Evolutionary conservation across 2,329 filamentous ascomycete species (phyloP), one percentile per base, ranked within the genome.

Genomic region (Neoarthrinium moseri): DNA sequence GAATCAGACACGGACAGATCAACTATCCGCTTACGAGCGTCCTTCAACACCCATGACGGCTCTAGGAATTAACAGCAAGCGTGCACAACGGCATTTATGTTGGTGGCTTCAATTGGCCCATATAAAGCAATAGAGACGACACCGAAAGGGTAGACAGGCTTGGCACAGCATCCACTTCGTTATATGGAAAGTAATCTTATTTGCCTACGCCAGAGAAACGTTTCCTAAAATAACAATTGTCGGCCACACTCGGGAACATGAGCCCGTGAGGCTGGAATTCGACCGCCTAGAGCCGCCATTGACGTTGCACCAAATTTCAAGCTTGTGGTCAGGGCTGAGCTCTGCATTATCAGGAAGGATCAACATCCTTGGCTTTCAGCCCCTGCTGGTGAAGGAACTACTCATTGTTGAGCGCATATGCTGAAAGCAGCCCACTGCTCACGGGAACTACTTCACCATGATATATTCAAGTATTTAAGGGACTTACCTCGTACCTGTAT

Each of bases 221-320:
- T n/a, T n/a, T n/a, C n/a, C n/a, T n/a, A n/a, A n/a, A n/a, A n/a
- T n/a, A n/a, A n/a, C n/a, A n/a, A n/a, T n/a, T n/a, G n/a, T n/a
- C n/a, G n/a, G n/a, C 23, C 18, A 26, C 36, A 11, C 7, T 15
- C 13, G 15, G 22, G 27, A 34, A 34, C 32, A 20, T 4, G 15
- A 17, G n/a, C 4, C n/a, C 32, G 21, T n/a, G 4, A 5, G 36
- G 22, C 15, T 38, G 26, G 21, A 15, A 15, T 7, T n/a, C n/a
- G n/a, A n/a, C n/a, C n/a, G n/a, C n/a, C n/a, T n/a, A n/a, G n/a
- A 11, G 13, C 43, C 6, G 27, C 27, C 27, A 34, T 15, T 40
- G 36, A 34, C 20, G 43, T 23, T 40, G 43, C 36, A 34, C 26
- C 43, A 46, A 22, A 22, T 6, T 5, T 46, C 15, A 27, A 23